A percentile compares a stretch with the other conserved stretches of the same genome.
Evolutionary conservation across 2,329 filamentous ascomycete species (phyloP).

Genomic region (Penicillium digitatum): DNA sequence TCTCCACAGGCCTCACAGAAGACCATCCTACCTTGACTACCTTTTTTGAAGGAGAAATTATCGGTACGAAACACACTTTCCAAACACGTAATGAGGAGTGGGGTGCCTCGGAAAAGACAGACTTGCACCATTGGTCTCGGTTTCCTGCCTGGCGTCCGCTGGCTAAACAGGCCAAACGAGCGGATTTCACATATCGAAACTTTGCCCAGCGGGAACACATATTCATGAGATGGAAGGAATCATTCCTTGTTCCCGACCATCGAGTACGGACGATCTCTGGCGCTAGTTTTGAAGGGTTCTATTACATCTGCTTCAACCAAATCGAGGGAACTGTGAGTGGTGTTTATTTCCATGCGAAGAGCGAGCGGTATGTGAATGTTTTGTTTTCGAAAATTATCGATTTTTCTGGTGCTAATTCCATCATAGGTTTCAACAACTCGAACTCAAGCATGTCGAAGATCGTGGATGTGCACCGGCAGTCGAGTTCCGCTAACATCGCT

Average conservation of each 20-base stretch:
- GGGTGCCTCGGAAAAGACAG: constrained; percentile 88
- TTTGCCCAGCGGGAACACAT: constrained; percentile 78
- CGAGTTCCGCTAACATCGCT: constrained; percentile 69
- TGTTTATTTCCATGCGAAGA: constrained; percentile 97
- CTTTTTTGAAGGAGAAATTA: constrained; percentile 97
- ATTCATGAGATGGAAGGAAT: constrained; percentile 99
- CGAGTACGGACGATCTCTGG: constrained; percentile 84
- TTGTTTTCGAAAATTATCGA: not conserved
- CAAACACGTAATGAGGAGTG: constrained; percentile 82
- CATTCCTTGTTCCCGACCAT: constrained; percentile 94
- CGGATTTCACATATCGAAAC: constrained; percentile 61
- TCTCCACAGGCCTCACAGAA: constrained; percentile 71
- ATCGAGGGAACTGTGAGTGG: constrained; percentile 78
- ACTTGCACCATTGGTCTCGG: constrained; percentile 87
- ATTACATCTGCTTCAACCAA: constrained; percentile 99
- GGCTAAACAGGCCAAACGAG: constrained; percentile 57
- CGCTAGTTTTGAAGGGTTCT: constrained; percentile 96
- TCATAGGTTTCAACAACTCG: constrained; percentile 80
- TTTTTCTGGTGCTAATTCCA: constrained; percentile 9
- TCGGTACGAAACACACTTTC: constrained; percentile 92
- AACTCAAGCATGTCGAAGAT: constrained; percentile 83
- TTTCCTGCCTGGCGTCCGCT: constrained; percentile 83
- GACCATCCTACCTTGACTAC: constrained; percentile 97
- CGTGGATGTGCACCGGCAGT: constrained; percentile 77
- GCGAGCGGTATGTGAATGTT: constrained; percentile 74